phyloP scores from a whole-genome alignment of 2,329 filamentous ascomycete genomes.

The Aspergillus ochraceoroseus region DNA sequence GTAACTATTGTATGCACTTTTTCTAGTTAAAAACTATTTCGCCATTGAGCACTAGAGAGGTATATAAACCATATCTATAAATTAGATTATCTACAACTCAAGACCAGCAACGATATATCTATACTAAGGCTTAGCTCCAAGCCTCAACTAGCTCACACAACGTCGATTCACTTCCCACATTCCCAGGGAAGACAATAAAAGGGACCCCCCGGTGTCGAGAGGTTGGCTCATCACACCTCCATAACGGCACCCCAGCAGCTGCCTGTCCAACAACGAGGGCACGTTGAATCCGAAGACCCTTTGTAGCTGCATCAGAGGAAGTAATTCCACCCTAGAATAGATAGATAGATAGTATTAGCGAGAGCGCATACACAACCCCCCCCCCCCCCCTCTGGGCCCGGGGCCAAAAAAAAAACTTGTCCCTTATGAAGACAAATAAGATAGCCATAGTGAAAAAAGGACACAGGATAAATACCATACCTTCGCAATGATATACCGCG shows the following conservation, averaged over 20 bases:
- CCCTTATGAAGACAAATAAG: no score
- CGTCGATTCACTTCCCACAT: conserved; percentile 51
- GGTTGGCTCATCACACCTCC: conserved; percentile 53
- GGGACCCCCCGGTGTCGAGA: conserved; percentile 50
- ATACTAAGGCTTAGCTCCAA: conserved; percentile 29
- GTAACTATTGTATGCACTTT: no score
- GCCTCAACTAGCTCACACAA: conserved; percentile 46
- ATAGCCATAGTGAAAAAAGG: not conserved
- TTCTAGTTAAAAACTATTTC: no score
- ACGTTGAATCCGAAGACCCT: conserved; percentile 51
- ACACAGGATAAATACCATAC: conserved; percentile 19
- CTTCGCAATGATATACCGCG: conserved; percentile 56
- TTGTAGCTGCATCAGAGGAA: conserved; percentile 55
- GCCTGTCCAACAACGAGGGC: conserved; percentile 56
- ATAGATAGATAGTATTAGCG: not conserved
- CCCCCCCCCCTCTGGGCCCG: no score
- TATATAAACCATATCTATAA: no score
- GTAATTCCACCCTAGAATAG: conserved; percentile 52
- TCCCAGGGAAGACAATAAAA: conserved; percentile 57
- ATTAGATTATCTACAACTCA: not conserved
- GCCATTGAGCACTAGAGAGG: no score
- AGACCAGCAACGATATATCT: not conserved
- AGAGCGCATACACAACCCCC: not conserved
- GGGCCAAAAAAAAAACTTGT: no score
- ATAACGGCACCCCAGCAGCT: conserved; percentile 54